A percentile compares a stretch with the other conserved stretches of the same genome.
These are phyloP conservation scores for Apiospora marii DNA, from an alignment of 2,329 filamentous ascomycete species.

Conservation along the genomic window DNA sequence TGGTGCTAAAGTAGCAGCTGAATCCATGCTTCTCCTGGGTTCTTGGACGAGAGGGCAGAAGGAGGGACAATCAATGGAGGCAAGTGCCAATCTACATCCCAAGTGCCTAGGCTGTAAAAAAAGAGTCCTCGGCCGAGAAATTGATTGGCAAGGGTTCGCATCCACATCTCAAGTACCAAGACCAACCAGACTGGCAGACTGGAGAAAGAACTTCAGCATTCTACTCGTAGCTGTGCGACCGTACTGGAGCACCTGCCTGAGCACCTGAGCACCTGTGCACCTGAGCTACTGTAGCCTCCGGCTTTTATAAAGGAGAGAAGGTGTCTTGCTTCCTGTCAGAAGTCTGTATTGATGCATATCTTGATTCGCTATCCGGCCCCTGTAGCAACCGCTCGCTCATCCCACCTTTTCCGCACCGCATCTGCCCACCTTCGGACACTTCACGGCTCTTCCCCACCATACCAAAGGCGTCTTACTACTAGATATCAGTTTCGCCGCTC, in stretches of 20 bases:
- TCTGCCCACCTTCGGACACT: constrained; percentile 20
- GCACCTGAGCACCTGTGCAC: not conserved
- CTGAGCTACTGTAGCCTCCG: not conserved
- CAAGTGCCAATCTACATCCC: not conserved
- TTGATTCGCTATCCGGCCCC: constrained; percentile 18
- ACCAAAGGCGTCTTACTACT: not conserved
- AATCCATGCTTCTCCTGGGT: not conserved
- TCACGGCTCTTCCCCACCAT: constrained; percentile 16
- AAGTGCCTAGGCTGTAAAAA: constrained; percentile 5
- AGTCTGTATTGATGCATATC: constrained; percentile 17
- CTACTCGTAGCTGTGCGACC: constrained; percentile 5
- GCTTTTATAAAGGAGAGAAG: constrained; percentile 7
- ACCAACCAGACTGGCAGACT: not conserved
- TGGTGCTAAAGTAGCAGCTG: not conserved
- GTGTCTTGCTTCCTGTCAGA: not conserved
- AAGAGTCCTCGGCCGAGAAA: constrained; percentile 1
- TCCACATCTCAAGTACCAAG: constrained; percentile 12
- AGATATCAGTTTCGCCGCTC: constrained; percentile 4
- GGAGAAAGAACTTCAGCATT: constrained; percentile 10
- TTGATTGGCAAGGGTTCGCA: constrained; percentile 14
- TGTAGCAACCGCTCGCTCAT: constrained; percentile 5
- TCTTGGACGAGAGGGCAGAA: not conserved
- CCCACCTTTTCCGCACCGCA: constrained; percentile 11
- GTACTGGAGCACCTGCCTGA: constrained; percentile 5
- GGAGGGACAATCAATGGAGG: not conserved